Conservation (phyloP, 2,329 filamentous ascomycete species). For the Trichoderma guizhouense region DNA sequence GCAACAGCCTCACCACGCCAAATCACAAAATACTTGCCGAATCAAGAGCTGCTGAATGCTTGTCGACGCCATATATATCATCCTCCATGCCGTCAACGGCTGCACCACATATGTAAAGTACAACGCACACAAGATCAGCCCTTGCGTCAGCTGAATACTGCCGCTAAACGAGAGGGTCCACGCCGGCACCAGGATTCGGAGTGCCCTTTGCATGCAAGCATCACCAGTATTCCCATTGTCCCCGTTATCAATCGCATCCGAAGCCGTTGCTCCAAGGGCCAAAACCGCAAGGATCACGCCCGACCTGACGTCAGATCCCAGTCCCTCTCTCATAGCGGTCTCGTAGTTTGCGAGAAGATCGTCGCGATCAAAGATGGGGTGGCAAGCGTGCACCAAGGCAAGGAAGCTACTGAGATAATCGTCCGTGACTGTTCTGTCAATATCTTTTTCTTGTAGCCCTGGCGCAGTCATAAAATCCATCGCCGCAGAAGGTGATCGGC, state of each 20-base stretch:
- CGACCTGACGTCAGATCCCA: conserved; percentile 14
- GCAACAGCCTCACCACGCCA: neutral
- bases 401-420: conserved; percentile 17
- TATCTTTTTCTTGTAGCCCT: neutral
- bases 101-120: conserved; percentile 22
- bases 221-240: conserved; percentile 16
- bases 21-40: neutral
- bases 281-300: conserved; percentile 20
- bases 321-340: conserved; percentile 12
- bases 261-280: conserved; percentile 19
- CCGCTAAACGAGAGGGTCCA: conserved; percentile 20
- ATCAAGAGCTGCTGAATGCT: conserved; percentile 23
- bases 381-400: conserved; percentile 18
- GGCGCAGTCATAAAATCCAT: conserved; percentile 9
- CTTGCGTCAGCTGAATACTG: conserved; percentile 17
- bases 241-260: conserved; percentile 7
- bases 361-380: conserved; percentile 20
- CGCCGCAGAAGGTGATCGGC: conserved; percentile 7
- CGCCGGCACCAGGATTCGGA: conserved; percentile 20
- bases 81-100: conserved; percentile 23
- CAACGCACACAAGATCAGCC: conserved; percentile 20
- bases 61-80: conserved; percentile 24
- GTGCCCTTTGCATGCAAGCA: conserved; percentile 13
- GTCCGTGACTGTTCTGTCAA: conserved; percentile 12
- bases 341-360: conserved; percentile 15